Base-by-base conservation (phyloP, 176 grass and related monocot species). In the Puccinellia tenuiflora region DNA sequence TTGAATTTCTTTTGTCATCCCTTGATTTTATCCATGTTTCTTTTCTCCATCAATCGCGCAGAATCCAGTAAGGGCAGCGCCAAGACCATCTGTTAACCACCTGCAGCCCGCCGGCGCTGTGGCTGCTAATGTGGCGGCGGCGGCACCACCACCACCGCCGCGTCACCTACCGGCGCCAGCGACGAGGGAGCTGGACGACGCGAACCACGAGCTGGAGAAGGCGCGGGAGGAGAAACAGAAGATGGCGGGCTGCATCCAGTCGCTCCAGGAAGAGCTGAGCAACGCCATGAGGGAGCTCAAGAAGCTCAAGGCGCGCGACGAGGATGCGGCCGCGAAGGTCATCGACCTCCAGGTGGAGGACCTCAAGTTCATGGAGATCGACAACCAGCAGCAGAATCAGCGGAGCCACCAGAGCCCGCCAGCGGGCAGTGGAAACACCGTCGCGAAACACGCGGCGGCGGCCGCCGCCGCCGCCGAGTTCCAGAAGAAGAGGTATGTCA, bases 401-500 rank as follows among this genome's bases (percentile, higher is more conserved):
- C 53, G 1, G 2, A n/a, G 0, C 3, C n/a, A n/a, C n/a, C 26
- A 17, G 40, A 24, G 30, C 6, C 9, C 6, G 16, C 45, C 25
- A 1, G 6, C 15, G 0, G 34, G 3, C 50, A 10, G 1, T 2
- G 0, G 1, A 20, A 1, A 7, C 0, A 37, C 12, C 15, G 17
- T 25, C 7, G 37, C 25, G 24, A 74, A 35, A 47, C 45, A 48
- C 0, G 17, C 69, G n/a, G n/a, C n/a, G n/a, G n/a, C n/a, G n/a
- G n/a, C n/a, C 0, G 43, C 43, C 43, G 33, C 66, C 3, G 71
- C 50, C 0, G 51, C 52, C 9, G 96, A 98, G 75, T 78, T 92
- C 12, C 96, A 98, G 78, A 98, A 93, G 91, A 95, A 91, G 84
- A 80, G 96, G 61, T 93, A 94, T 59, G 96, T 98, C 62, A 93